Evolutionary conservation across 352 stramenopile species (phyloP).

Genomic region (Pilasporangium apinafurcum): DNA sequence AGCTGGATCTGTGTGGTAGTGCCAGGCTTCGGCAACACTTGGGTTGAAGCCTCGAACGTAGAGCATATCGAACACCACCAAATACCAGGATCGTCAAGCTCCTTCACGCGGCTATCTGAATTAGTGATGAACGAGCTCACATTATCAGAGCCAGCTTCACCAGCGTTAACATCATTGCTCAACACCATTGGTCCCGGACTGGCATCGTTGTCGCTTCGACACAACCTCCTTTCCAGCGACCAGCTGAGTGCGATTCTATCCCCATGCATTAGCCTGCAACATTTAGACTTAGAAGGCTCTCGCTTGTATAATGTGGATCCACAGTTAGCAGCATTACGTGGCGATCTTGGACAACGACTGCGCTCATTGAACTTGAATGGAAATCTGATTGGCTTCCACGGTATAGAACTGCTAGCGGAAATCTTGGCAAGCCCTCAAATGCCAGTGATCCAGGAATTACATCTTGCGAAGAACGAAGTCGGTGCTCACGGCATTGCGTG

Average conservation of each 20-base stretch:
- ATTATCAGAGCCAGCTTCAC: neutral
- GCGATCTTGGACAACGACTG: neutral
- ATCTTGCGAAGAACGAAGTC: neutral
- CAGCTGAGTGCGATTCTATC: neutral
- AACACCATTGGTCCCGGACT: slow-evolving; percentile 1
- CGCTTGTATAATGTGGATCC: neutral
- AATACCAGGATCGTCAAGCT: neutral
- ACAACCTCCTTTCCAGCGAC: neutral
- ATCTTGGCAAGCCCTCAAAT: neutral
- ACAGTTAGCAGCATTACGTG: neutral
- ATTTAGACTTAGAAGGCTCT: slow-evolving; percentile 3
- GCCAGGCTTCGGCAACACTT: slow-evolving; percentile 4
- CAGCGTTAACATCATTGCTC: slow-evolving; percentile 1
- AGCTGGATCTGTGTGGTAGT: slow-evolving; percentile 1
- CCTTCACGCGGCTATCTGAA: neutral
- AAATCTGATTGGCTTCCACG: slow-evolving; percentile 1
- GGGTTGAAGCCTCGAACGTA: neutral
- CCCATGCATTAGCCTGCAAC: slow-evolving; percentile 2
- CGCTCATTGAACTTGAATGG: slow-evolving; percentile 3
- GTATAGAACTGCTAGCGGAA: neutral
- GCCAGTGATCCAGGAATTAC: slow-evolving; percentile 1
- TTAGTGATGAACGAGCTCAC: slow-evolving; percentile 1
- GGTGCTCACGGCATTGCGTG: neutral
- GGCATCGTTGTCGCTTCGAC: slow-evolving; percentile 1
- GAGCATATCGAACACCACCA: neutral